These are phyloP conservation scores for Umbelopsis ramanniana DNA, from an alignment of 192 early-diverging fungal species.

Conservation along the genomic window DNA sequence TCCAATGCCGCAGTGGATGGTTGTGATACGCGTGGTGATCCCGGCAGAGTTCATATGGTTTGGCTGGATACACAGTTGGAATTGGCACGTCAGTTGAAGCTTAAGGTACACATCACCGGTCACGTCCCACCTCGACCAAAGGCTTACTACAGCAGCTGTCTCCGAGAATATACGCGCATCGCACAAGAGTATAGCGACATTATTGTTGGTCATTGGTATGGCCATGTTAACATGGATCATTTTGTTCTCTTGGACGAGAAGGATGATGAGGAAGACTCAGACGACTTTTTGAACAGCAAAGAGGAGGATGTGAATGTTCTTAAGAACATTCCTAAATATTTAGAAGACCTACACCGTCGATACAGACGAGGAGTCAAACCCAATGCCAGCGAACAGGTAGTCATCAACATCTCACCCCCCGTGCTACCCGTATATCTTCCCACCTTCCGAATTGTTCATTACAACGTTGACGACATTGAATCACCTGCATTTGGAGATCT, in stretches of 20 bases:
- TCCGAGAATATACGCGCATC: slow-evolving; percentile 45
- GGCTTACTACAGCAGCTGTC: slow-evolving; percentile 48
- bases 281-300: not conserved
- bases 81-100: slow-evolving; percentile 42
- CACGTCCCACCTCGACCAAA: slow-evolving; percentile 65
- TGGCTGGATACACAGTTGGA: slow-evolving; percentile 70
- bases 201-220: slow-evolving; percentile 71
- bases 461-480: slow-evolving; percentile 34
- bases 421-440: slow-evolving; percentile 70
- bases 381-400: slow-evolving; percentile 39
- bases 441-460: slow-evolving; percentile 62
- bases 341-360: slow-evolving; percentile 46
- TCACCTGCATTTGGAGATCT: slow-evolving; percentile 39
- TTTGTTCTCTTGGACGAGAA: slow-evolving; percentile 27
- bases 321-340: slow-evolving; percentile 24
- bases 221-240: slow-evolving; percentile 76
- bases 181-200: slow-evolving; percentile 51
- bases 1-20: slow-evolving; percentile 71
- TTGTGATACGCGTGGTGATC: slow-evolving; percentile 57
- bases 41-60: slow-evolving; percentile 65
- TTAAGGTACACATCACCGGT: slow-evolving; percentile 65
- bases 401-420: slow-evolving; percentile 62
- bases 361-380: slow-evolving; percentile 36
- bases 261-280: not conserved
- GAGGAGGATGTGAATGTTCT: not conserved